These are phyloP conservation scores for Sequoiadendron giganteum DNA, from an alignment of 75 land plant genomes.

Conservation along the genomic window DNA sequence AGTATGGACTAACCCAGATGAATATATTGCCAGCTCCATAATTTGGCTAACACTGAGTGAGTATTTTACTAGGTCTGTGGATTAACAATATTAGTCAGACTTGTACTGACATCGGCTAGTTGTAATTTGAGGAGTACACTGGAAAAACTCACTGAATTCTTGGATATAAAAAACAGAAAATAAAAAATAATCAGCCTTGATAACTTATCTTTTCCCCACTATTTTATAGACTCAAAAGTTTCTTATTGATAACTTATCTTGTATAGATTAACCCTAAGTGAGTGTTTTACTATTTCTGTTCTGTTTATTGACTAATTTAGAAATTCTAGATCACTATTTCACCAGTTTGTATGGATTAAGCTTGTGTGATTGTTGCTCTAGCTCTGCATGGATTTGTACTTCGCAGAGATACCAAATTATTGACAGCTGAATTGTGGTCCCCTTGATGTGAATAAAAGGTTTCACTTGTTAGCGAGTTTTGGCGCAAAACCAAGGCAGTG, in stretches of 20 bases:
- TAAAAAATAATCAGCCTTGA: not conserved
- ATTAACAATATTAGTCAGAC: not conserved
- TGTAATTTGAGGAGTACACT: not conserved
- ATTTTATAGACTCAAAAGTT: no score
- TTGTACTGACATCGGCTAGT: not conserved
- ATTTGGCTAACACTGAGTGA: not conserved
- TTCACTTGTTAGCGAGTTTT: not conserved
- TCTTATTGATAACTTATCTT: no score
- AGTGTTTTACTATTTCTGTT: not conserved
- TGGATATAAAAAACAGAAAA: not conserved
- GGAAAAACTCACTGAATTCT: not conserved
- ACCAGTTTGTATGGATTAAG: not conserved
- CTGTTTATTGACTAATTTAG: not conserved
- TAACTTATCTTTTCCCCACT: no score
- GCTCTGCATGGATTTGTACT: not conserved
- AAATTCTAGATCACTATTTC: not conserved
- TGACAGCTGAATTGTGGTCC: not conserved
- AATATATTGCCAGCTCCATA: not conserved
- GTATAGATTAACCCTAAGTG: no score
- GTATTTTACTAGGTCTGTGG: not conserved
- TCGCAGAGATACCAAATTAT: not conserved
- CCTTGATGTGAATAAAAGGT: not conserved
- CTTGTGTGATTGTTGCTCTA: not conserved
- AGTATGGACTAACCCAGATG: not conserved
- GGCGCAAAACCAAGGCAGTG: not conserved